Base-by-base conservation (phyloP, 2,329 filamentous ascomycete genomes). In the Fusarium floridanum region DNA sequence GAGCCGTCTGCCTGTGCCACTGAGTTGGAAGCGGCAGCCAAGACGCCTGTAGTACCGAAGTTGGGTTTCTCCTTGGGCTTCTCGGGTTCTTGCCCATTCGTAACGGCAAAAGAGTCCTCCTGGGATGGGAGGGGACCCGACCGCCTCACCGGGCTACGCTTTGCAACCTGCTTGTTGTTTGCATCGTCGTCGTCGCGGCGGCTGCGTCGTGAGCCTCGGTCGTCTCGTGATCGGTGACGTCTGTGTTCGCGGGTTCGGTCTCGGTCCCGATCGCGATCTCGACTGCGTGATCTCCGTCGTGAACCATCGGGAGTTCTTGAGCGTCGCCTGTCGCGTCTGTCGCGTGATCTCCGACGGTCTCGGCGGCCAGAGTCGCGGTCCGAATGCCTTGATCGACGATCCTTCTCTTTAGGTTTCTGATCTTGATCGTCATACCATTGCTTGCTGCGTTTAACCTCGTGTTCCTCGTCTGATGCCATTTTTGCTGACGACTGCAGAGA, bases 21-120 rank as follows among this genome's bases (percentile, higher is more conserved):
- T 2, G 90, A 86, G 82, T 99, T 98, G 61, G 95, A 95, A 74
- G 95, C 95, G 53, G 95, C 94, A 4, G 97, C 97, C 20, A 99
- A 88, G 9, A 93, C 87, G 32, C 97, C 97, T 0, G 95, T 95
- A 37, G 88, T 90, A 22, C 89, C 90, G 83, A 93, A 97, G 83
- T 98, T 99, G 45, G 95, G 94, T 82, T 95, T 95, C 81, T 98
- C 92, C 80, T 97, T 95, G 68, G 93, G 91, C 71, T 88, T 86
- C 56, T 86, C 83, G 8, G 87, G 84, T 39, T 81, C 82, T 55
- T 81, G 78, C 64, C 88, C 88, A 9, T 83, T 87, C 27, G 85
- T 88, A 29, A 89, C 78, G 53, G 90, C 89, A 73, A 91, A 92
- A 1, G 89, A 89, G 73, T 87, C 87, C 43, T 85, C 85, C 77